Evolutionary conservation across 345 rosid genomes (phyloP).

Genomic region (Corymbia maculata): DNA sequence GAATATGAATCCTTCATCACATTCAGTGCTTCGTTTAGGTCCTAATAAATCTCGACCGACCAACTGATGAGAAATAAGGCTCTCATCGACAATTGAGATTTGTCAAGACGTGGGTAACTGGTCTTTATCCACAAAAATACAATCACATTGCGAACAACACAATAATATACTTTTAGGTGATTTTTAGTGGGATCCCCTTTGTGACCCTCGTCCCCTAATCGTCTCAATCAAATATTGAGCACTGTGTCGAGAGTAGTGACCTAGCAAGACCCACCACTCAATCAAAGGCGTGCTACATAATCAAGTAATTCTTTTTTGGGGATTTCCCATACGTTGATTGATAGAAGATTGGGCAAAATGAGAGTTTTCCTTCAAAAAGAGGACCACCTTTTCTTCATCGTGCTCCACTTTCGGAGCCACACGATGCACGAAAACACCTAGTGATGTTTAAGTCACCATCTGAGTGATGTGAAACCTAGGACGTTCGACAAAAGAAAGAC

Average conservation of each 20-base stretch:
- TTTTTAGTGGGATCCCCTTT: background rate
- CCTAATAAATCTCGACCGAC: accelerated
- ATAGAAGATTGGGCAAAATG: background rate
- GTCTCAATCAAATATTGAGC: background rate
- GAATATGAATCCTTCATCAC: accelerated
- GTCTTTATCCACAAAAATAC: accelerated
- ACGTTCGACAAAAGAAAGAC: background rate
- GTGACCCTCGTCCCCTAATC: background rate
- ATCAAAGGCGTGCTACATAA: background rate
- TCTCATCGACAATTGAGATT: accelerated
- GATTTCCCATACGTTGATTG: background rate
- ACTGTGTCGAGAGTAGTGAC: background rate
- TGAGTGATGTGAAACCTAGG: background rate
- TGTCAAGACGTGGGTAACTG: accelerated
- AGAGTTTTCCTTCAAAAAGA: background rate
- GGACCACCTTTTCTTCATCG: background rate
- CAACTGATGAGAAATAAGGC: background rate
- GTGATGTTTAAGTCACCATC: accelerated
- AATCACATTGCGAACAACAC: background rate
- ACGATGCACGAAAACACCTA: background rate
- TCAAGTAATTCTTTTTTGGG: background rate
- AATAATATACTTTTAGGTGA: background rate
- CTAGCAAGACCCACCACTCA: background rate
- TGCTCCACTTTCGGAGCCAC: background rate
- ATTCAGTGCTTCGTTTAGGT: accelerated